A percentile compares a stretch with the other conserved stretches of the same genome.
phyloP scores from a whole-genome alignment of 192 early-diverging fungal genomes.

The Blastocladiella britannica region DNA sequence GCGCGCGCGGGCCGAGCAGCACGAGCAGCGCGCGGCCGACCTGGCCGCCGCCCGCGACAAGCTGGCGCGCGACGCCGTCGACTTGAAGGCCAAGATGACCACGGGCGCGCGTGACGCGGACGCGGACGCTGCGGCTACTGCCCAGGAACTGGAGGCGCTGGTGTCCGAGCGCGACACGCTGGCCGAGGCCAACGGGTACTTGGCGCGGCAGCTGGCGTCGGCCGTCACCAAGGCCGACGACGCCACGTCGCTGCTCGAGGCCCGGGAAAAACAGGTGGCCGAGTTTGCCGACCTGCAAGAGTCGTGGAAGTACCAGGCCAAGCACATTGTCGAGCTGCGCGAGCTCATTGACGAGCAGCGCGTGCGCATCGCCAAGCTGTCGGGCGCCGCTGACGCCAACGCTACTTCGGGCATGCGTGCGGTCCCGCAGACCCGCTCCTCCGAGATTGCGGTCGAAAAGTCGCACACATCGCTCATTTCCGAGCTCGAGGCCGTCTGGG shows the following conservation, averaged over 20 bases:
- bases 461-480: not conserved
- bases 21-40: not conserved
- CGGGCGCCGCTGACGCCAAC: not conserved
- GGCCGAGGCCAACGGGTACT: not conserved
- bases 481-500: not conserved
- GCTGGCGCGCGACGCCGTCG: conserved; percentile 4
- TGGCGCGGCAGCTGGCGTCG: not conserved
- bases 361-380: not conserved
- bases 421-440: not conserved
- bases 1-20: not conserved
- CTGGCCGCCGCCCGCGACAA: conserved; percentile 4
- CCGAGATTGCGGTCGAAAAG: not conserved
- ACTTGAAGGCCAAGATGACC: conserved; percentile 2
- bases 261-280: not conserved
- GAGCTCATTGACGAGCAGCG: not conserved
- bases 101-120: not conserved
- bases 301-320: not conserved
- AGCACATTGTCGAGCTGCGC: not conserved
- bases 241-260: not conserved
- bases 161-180: conserved; percentile 5
- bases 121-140: not conserved
- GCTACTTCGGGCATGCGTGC: too few relatives aligned
- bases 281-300: not conserved
- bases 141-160: conserved; percentile 12
- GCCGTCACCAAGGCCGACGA: not conserved